Evolutionary conservation across 2,329 filamentous ascomycete species (phyloP).

Genomic region (Ophiosphaerella herpotricha): DNA sequence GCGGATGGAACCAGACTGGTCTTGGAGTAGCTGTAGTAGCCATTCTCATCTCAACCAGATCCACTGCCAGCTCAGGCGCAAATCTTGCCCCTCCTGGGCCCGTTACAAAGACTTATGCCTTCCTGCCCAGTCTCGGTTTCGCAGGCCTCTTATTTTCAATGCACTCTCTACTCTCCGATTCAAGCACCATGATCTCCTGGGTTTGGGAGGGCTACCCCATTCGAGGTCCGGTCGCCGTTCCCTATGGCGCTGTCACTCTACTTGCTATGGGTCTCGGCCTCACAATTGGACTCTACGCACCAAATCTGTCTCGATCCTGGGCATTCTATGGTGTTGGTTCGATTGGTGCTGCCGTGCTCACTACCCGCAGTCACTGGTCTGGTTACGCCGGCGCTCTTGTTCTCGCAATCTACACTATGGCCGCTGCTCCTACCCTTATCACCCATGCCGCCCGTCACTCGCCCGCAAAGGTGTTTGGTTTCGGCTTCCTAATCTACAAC

Average conservation of each 20-base stretch:
- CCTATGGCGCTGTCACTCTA: constrained; percentile 88
- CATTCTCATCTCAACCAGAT: constrained; percentile 74
- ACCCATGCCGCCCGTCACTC: constrained; percentile 74
- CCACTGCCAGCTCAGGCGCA: constrained; percentile 53
- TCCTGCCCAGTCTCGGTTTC: constrained; percentile 76
- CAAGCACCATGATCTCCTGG: constrained; percentile 98
- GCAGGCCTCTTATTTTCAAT: constrained; percentile 85
- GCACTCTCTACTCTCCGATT: constrained; percentile 92
- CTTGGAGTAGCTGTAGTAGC: constrained; percentile 76
- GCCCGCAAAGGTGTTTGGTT: constrained; percentile 79
- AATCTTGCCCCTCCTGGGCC: constrained; percentile 58
- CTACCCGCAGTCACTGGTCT: constrained; percentile 77
- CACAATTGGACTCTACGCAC: constrained; percentile 73
- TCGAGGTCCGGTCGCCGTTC: constrained; percentile 81
- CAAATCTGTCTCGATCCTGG: constrained; percentile 76
- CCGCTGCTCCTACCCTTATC: constrained; percentile 75
- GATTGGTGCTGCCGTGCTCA: constrained; percentile 77
- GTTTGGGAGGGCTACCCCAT: constrained; percentile 96
- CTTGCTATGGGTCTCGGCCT: constrained; percentile 85
- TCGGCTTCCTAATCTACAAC: constrained; percentile 91
- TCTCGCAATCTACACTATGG: constrained; percentile 80
- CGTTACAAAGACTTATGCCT: constrained; percentile 65
- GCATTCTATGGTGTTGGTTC: constrained; percentile 77
- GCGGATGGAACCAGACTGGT: constrained; percentile 88
- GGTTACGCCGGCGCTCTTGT: constrained; percentile 85